These are phyloP conservation scores for Bruguiera hainesii DNA, from an alignment of 441 rosid species.

Conservation along the genomic window DNA sequence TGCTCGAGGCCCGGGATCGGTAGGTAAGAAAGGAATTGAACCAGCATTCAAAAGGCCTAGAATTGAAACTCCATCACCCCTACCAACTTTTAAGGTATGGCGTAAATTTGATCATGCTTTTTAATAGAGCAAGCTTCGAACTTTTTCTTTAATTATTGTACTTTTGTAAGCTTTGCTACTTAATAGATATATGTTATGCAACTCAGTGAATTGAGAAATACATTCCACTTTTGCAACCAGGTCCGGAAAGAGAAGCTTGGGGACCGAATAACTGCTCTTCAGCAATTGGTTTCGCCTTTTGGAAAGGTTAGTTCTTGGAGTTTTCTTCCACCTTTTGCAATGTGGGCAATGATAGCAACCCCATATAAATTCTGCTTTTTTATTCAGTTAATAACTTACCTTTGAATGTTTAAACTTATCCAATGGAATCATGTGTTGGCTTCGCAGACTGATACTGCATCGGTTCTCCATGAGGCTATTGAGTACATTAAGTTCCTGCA, in stretches of 20 bases:
- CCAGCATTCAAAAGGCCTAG: conserved; percentile 60
- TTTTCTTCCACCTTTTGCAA: conserved; percentile 26
- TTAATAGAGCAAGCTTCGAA: conserved; percentile 1
- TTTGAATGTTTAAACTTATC: neutral
- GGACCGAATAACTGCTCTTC: conserved; percentile 99
- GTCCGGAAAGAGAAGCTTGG: conserved; percentile 99
- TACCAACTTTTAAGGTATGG: conserved; percentile 87
- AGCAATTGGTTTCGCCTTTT: conserved; percentile 99
- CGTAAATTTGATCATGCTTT: conserved; percentile 1
- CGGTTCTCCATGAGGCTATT: conserved; percentile 96
- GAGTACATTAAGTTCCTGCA: conserved; percentile 95
- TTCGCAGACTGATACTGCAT: conserved; percentile 93
- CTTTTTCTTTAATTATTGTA: conserved; percentile 1
- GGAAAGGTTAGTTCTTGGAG: conserved; percentile 70
- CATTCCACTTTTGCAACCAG: conserved; percentile 35
- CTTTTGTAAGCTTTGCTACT: neutral
- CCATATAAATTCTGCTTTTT: conserved; percentile 17
- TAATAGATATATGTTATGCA: neutral
- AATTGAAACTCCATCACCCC: conserved; percentile 75
- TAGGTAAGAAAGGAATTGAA: conserved; percentile 53
- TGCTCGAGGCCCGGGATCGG: conserved; percentile 33
- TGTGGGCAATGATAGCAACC: conserved; percentile 17
- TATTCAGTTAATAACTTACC: conserved; percentile 15
- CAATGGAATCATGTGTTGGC: conserved; percentile 11
- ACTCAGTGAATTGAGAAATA: conserved; percentile 9